Percentiles rank a stretch among this genome's conserved stretches.
Conservation (phyloP, 148 eudicot species). For the Persicaria maculosa region DNA sequence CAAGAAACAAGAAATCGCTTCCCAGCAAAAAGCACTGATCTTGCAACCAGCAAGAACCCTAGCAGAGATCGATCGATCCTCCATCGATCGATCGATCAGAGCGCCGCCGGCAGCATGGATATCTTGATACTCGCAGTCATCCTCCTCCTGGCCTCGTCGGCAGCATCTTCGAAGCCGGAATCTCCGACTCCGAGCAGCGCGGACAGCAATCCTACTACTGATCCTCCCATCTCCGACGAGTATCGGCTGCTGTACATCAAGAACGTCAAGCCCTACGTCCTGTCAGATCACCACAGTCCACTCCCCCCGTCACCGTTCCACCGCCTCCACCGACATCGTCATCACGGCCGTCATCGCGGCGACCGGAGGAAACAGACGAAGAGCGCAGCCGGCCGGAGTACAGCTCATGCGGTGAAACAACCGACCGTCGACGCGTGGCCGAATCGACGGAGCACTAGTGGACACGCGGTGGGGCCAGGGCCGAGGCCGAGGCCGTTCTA, state of each 20-base stretch:
- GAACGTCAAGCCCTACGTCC: conserved; percentile 11
- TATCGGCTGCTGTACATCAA: background rate
- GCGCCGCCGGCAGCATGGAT: background rate
- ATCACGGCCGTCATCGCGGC: background rate
- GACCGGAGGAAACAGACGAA: background rate
- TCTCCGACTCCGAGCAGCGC: background rate
- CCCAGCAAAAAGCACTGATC: background rate
- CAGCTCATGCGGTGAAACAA: too few species aligned
- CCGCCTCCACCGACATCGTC: too few species aligned
- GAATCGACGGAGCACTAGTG: background rate
- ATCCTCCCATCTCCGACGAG: background rate
- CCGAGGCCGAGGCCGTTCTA: conserved; percentile 20
- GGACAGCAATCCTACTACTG: background rate
- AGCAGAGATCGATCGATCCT: background rate
- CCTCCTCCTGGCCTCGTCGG: background rate
- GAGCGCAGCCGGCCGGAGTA: background rate
- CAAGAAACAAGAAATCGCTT: too few species aligned
- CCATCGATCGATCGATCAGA: background rate
- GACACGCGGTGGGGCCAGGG: background rate
- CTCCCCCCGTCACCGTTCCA: too few species aligned
- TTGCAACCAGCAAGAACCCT: conserved; percentile 10
- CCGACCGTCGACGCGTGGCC: conserved; percentile 2
- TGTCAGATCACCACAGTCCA: background rate
- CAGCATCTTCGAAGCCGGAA: background rate
- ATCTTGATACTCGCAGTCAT: background rate